Conservation (phyloP, 768 basidiomycete species). For the Lyophyllum shimeji region DNA sequence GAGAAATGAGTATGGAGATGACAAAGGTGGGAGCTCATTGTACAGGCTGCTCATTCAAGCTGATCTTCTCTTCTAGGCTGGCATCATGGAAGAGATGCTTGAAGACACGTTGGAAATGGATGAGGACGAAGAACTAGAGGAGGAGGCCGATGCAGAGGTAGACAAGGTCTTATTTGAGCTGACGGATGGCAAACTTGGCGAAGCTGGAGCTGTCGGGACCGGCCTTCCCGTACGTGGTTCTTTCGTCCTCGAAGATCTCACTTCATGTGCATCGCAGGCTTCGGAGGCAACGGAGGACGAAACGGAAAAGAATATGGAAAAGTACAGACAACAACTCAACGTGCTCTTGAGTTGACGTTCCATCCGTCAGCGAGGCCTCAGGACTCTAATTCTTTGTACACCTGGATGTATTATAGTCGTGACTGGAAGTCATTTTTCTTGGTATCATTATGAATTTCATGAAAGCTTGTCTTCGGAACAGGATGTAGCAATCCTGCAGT, state of each 20-base stretch:
- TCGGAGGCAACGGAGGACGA: slow-evolving; percentile 65
- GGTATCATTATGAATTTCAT: too few species aligned
- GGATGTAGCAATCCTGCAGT: too few species aligned
- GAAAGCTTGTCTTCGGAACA: too few species aligned
- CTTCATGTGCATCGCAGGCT: slow-evolving; percentile 47
- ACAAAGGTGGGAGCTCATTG: slow-evolving; percentile 67
- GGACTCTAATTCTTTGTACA: slow-evolving; percentile 6
- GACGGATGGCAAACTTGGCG: slow-evolving; percentile 94
- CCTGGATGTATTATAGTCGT: slow-evolving; percentile 7
- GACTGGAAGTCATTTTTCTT: neutral
- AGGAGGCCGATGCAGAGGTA: slow-evolving; percentile 96
- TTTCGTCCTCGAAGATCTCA: slow-evolving; percentile 9
- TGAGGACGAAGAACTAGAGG: slow-evolving; percentile 92
- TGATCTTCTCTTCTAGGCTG: slow-evolving; percentile 58
- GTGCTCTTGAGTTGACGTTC: slow-evolving; percentile 68
- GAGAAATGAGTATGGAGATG: slow-evolving; percentile 99
- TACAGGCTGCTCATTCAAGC: neutral
- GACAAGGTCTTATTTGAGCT: slow-evolving; percentile 95
- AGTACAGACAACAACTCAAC: slow-evolving; percentile 86
- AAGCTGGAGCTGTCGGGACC: slow-evolving; percentile 69
- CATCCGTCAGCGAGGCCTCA: slow-evolving; percentile 15
- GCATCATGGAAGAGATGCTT: slow-evolving; percentile 98
- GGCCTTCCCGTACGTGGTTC: slow-evolving; percentile 69
- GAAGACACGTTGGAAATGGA: slow-evolving; percentile 90
- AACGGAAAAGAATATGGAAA: slow-evolving; percentile 85